Evolutionary conservation across 2,329 filamentous ascomycete genomes (phyloP).

Genomic region (Cladophialophora yegresii): DNA sequence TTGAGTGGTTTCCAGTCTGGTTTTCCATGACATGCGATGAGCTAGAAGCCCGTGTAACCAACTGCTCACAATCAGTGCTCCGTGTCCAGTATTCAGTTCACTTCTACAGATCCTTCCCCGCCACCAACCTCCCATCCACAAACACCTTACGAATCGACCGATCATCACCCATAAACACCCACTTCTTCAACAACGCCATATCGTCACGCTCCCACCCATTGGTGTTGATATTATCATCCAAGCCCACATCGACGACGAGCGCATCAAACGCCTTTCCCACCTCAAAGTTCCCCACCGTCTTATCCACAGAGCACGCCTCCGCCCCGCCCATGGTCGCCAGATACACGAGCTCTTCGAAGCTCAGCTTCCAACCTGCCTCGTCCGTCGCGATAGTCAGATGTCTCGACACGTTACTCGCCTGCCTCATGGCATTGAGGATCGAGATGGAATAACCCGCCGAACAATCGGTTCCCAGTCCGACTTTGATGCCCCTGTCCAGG

Average conservation of each 20-base stretch:
- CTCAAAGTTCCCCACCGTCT: conserved; percentile 42
- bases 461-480: conserved; percentile 63
- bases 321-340: conserved; percentile 65
- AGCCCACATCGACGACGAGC: conserved; percentile 30
- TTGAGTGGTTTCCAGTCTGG: background rate
- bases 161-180: conserved; percentile 67
- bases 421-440: conserved; percentile 60
- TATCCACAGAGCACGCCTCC: conserved; percentile 57
- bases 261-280: conserved; percentile 43
- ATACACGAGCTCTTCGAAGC: conserved; percentile 56
- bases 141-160: conserved; percentile 61
- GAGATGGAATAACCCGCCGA: conserved; percentile 61
- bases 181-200: conserved; percentile 61
- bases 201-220: conserved; percentile 58
- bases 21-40: background rate
- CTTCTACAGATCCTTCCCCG: conserved; percentile 12
- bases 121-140: conserved; percentile 49
- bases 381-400: conserved; percentile 13
- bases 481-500: conserved; percentile 56
- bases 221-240: conserved; percentile 49
- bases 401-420: conserved; percentile 52
- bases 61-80: too few species aligned
- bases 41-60: too few species aligned
- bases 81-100: background rate
- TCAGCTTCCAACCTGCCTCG: conserved; percentile 16